A percentile compares a stretch with the other conserved stretches of the same genome.
These are phyloP conservation scores for Xylaria sp. DNA, from an alignment of 2,329 filamentous ascomycete species.

Conservation along the genomic window DNA sequence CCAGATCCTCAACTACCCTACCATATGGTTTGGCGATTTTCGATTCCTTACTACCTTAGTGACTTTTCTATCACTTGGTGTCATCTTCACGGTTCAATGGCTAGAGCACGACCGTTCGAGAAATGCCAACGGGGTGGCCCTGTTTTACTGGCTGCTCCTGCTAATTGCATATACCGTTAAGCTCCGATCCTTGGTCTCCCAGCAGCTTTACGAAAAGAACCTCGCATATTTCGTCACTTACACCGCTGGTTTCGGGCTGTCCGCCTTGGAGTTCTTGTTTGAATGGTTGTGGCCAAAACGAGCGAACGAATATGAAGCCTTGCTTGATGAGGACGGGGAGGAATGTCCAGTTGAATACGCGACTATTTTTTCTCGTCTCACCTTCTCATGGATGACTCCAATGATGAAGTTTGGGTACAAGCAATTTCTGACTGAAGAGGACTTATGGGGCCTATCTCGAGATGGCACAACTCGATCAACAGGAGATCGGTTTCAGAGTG, in stretches of 20 bases:
- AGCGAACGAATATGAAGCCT: conserved; percentile 68
- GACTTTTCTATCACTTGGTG: conserved; percentile 75
- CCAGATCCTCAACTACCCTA: conserved; percentile 76
- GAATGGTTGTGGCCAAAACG: conserved; percentile 92
- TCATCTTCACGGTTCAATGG: conserved; percentile 86
- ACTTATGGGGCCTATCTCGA: conserved; percentile 91
- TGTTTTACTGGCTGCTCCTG: conserved; percentile 93
- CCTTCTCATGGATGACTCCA: conserved; percentile 98
- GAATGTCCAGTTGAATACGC: conserved; percentile 87
- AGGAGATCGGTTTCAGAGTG: conserved; percentile 73
- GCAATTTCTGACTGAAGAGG: conserved; percentile 90
- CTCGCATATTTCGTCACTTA: conserved; percentile 83
- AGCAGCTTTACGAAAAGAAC: conserved; percentile 74
- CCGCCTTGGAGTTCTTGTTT: conserved; percentile 75
- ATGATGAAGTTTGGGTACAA: conserved; percentile 97
- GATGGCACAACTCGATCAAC: conserved; percentile 83
- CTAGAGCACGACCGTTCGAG: conserved; percentile 85
- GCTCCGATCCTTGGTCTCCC: conserved; percentile 84
- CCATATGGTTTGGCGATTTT: conserved; percentile 82
- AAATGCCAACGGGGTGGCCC: conserved; percentile 85
- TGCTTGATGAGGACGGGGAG: conserved; percentile 65
- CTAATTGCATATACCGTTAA: conserved; percentile 83
- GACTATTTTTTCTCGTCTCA: conserved; percentile 90
- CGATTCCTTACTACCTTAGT: conserved; percentile 83
- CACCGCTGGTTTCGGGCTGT: conserved; percentile 76